Evolutionary conservation across 1,284 basidiomycete genomes (phyloP).

Genomic region (Kalmanozyma brasiliensis): DNA sequence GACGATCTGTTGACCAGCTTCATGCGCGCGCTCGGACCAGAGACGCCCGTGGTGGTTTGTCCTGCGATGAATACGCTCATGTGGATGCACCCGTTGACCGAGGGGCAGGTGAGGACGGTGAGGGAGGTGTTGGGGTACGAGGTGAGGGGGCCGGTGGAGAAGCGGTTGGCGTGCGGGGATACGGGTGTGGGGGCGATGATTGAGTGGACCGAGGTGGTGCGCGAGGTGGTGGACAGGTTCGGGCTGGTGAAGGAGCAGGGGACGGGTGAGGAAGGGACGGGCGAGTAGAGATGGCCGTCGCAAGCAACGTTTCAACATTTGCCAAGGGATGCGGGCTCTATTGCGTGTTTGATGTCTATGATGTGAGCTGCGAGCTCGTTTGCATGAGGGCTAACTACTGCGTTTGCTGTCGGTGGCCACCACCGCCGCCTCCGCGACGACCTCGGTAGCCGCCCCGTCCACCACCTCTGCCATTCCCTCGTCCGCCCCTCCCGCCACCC

Average conservation of each 20-base stretch:
- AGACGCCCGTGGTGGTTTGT: conserved; percentile 85
- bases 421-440: conserved; percentile 16
- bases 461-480: conserved; percentile 68
- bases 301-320: neutral
- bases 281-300: neutral
- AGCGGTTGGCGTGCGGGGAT: conserved; percentile 90
- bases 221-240: conserved; percentile 30
- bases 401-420: conserved; percentile 1
- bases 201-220: conserved; percentile 61
- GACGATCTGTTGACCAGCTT: conserved; percentile 91
- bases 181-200: conserved; percentile 73
- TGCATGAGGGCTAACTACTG: too few relatives aligned
- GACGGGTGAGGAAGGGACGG: neutral
- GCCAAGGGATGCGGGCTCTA: too few relatives aligned
- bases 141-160: conserved; percentile 85
- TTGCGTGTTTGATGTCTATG: too few relatives aligned
- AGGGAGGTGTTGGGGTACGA: conserved; percentile 80
- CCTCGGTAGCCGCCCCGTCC: conserved; percentile 60
- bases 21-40: conserved; percentile 83
- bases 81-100: conserved; percentile 93
- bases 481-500: conserved; percentile 8
- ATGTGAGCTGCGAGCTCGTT: too few relatives aligned
- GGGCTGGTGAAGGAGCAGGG: conserved; percentile 12
- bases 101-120: conserved; percentile 79
- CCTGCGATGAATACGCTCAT: conserved; percentile 99